A percentile compares a stretch with the other conserved stretches of the same genome.
phyloP scores from a whole-genome alignment of 78 protist genomes.

The Isochrysis galbana region DNA sequence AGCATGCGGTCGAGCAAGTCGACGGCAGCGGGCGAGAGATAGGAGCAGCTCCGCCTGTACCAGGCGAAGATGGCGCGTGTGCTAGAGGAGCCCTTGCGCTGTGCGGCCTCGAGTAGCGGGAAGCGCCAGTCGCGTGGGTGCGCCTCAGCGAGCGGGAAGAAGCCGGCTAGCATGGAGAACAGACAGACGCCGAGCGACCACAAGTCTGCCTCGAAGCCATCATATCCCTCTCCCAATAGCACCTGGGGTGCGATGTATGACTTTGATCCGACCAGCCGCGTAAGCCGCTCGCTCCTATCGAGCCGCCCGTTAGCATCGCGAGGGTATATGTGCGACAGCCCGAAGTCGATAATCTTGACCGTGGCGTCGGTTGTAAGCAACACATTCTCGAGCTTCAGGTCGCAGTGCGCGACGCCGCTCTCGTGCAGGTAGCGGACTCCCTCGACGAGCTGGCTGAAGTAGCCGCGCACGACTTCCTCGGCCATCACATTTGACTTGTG shows the following conservation, averaged over 20 bases:
- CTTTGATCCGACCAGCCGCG: neutral
- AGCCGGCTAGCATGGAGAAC: neutral
- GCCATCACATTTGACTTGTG: neutral
- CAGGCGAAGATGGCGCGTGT: neutral
- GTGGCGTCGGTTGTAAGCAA: neutral
- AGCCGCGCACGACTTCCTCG: slow-evolving; percentile 36
- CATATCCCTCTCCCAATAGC: neutral
- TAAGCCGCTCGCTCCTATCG: neutral
- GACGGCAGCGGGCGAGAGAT: neutral
- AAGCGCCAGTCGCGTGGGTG: neutral
- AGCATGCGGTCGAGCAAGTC: neutral
- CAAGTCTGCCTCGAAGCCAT: neutral
- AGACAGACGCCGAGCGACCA: slow-evolving; percentile 9
- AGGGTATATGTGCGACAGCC: neutral
- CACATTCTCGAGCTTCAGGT: slow-evolving; percentile 29
- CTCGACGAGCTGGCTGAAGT: slow-evolving; percentile 38
- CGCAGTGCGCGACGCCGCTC: slow-evolving; percentile 54
- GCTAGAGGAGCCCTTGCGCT: neutral
- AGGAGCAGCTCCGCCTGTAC: neutral
- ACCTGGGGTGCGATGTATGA: slow-evolving; percentile 21
- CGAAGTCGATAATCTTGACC: slow-evolving; percentile 5
- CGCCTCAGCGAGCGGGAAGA: slow-evolving; percentile 23
- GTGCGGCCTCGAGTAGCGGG: neutral
- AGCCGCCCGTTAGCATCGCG: neutral
- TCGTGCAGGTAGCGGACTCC: slow-evolving; percentile 52